Base-by-base conservation (phyloP, 2,329 filamentous ascomycete species). In the Atkinsonella hypoxylon region DNA sequence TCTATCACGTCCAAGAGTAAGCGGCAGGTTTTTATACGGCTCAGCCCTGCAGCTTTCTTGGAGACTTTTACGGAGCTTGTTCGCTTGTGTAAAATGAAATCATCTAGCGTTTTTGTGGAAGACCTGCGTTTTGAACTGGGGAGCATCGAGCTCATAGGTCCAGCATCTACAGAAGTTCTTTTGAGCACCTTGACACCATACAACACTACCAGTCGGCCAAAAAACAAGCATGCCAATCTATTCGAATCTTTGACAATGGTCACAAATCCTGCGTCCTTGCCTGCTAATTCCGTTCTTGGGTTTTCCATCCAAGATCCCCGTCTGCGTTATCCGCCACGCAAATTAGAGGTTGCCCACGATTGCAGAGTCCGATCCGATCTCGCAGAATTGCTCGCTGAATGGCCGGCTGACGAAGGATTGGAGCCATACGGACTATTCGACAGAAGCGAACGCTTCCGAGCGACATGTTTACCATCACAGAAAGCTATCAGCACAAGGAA, bases 281-380 rank as follows among this genome's bases (percentile, higher is more conserved):
- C 90, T 4, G 64, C 72, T 17, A 83, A 86, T 49, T 76, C 84
- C 1, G 64, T 93, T 3, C 70, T 97, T 3, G 74, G 78, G 0
- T 93, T 97, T 62, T 74, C 81, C 2, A 72, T 86, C 3, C 75
- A 81, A 49, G 93, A 98, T 62, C 89, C 91, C 31, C 83, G 91
- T 9, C 75, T 97, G 15, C 76, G 78, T 51, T 85, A 89, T 62
- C 90, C 90, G 10, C 85, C 87, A 2, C 76, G 76, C 47, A 77
- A 74, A 41, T 62, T 77, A 22, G 62, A 69, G n/a, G 58, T 66
- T 34, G 64, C 72, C 10, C 66, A 71, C 15, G 62, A 66, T 48
- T 62, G 68, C 30, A 61, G 67, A 20, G 54, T 62, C 2, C 64
- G 67, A 40, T 56, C 65, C 32, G 59, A 61, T 3, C 67, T 90